A percentile compares a stretch with the other conserved stretches of the same genome.
phyloP scores from a whole-genome alignment of 192 early-diverging fungal species.

The Podila epicladia region DNA sequence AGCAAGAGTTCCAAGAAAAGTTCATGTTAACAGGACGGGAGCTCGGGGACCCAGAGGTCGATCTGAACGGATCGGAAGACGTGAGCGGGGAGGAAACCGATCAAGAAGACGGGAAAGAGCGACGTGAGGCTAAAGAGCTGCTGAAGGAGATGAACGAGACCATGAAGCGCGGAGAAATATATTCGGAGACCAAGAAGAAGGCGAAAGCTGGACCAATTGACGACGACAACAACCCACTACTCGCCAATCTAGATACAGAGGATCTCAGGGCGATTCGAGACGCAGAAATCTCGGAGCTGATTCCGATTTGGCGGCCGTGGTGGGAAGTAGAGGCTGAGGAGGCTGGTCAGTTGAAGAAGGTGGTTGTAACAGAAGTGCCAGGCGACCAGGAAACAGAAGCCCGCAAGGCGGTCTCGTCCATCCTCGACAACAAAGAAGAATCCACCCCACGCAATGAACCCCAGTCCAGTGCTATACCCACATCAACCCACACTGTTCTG shows the following conservation, averaged over 20 bases:
- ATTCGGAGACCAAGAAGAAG: not conserved
- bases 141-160: constrained; percentile 41
- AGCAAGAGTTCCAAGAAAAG: constrained; percentile 57
- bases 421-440: not conserved
- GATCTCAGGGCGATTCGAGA: constrained; percentile 38
- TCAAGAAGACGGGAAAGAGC: constrained; percentile 16
- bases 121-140: constrained; percentile 20
- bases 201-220: not conserved
- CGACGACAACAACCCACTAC: constrained; percentile 4
- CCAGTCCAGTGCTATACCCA: not conserved
- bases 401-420: not conserved
- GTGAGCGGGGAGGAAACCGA: not conserved
- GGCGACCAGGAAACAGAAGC: not conserved
- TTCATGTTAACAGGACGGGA: constrained; percentile 24
- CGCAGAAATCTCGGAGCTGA: constrained; percentile 42
- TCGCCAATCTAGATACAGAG: constrained; percentile 31
- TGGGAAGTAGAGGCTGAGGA: constrained; percentile 46
- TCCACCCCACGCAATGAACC: not conserved
- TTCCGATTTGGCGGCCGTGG: constrained; percentile 39
- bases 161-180: constrained; percentile 8
- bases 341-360: constrained; percentile 29
- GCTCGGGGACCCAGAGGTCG: not conserved
- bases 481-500: not conserved
- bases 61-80: not conserved
- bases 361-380: constrained; percentile 12